Evolutionary conservation across 352 stramenopile genomes (phyloP).

Genomic region (Phytophthora cryptogea): DNA sequence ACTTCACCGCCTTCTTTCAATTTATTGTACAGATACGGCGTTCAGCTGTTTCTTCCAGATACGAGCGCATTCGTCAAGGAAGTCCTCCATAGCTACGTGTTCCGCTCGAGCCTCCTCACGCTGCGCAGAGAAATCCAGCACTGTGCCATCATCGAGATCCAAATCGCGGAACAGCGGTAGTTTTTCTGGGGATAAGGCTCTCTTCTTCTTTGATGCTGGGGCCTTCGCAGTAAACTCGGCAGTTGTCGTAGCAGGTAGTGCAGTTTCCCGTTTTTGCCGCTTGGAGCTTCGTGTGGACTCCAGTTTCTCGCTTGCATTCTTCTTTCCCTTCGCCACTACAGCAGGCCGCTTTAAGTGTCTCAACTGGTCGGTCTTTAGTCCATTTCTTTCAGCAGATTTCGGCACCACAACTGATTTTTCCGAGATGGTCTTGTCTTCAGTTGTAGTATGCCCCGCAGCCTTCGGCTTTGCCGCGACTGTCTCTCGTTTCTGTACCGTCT

Average conservation of each 20-base stretch:
- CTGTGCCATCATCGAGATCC: constrained; percentile 39
- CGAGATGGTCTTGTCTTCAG: constrained; percentile 9
- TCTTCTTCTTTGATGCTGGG: constrained; percentile 24
- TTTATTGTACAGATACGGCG: constrained; percentile 35
- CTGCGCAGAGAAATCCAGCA: constrained; percentile 36
- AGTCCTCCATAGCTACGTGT: constrained; percentile 32
- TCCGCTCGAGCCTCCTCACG: constrained; percentile 31
- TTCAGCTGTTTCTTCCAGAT: constrained; percentile 43
- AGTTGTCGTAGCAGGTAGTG: constrained; percentile 1
- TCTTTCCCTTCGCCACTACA: constrained; percentile 3
- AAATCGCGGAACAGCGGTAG: constrained; percentile 37
- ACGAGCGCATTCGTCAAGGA: constrained; percentile 34
- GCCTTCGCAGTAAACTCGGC: constrained; percentile 12
- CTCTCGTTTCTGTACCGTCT: constrained; percentile 4
- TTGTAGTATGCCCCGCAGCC: not conserved
- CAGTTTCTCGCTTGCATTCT: constrained; percentile 10
- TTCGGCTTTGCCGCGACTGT: constrained; percentile 22
- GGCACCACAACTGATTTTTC: constrained; percentile 4
- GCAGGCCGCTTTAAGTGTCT: constrained; percentile 20
- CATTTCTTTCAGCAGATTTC: constrained; percentile 15
- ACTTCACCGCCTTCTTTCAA: constrained; percentile 7
- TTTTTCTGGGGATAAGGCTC: constrained; percentile 11
- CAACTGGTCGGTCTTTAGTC: not conserved
- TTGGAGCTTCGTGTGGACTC: constrained; percentile 18
- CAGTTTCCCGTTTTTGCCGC: constrained; percentile 28